phyloP scores from a whole-genome alignment of 257 asterid genomes.

The Fraxinus pennsylvanica region DNA sequence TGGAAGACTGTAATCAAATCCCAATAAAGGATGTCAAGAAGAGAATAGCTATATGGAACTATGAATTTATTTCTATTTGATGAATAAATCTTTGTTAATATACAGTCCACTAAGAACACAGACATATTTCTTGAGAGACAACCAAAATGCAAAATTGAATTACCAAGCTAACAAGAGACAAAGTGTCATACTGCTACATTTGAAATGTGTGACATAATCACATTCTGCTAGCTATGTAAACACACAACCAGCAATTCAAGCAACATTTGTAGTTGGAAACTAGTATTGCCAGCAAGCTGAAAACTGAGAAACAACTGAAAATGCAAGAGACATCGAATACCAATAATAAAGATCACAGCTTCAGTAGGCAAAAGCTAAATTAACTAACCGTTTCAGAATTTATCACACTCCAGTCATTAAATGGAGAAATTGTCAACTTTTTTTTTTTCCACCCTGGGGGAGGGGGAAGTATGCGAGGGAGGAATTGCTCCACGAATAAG shows the following conservation, averaged over 20 bases:
- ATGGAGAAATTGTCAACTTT: background rate
- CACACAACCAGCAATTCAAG: background rate
- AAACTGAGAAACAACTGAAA: background rate
- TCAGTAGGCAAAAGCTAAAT: background rate
- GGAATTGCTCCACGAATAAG: background rate
- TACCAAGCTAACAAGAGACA: background rate
- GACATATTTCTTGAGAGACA: background rate
- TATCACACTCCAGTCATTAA: background rate
- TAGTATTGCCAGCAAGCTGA: background rate
- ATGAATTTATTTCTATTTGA: background rate
- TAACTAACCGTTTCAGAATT: background rate
- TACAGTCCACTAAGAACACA: background rate
- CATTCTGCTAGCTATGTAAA: background rate
- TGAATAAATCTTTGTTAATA: background rate
- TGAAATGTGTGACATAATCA: background rate
- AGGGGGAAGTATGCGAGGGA: background rate
- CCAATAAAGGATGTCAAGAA: background rate
- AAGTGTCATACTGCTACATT: background rate
- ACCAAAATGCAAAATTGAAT: background rate
- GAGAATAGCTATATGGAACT: background rate
- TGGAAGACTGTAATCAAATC: background rate
- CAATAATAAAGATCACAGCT: background rate
- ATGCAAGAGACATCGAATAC: background rate
- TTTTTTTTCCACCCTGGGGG: background rate
- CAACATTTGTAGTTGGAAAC: background rate